These are phyloP conservation scores for Fusarium begoniae DNA, from an alignment of 2,329 filamentous ascomycete genomes.

Conservation along the genomic window DNA sequence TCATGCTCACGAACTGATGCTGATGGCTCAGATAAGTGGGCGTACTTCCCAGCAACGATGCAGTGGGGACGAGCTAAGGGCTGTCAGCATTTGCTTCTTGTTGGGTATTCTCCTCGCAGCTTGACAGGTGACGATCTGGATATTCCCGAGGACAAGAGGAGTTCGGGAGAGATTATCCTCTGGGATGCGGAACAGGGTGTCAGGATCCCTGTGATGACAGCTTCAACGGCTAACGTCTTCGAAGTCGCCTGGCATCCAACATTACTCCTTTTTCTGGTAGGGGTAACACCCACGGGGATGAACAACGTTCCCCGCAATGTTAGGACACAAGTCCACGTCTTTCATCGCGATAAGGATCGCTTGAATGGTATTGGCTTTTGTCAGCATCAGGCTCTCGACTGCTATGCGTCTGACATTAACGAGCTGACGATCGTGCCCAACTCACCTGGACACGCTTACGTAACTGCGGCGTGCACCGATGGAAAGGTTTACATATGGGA, in stretches of 20 bases:
- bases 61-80: conserved; percentile 63
- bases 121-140: conserved; percentile 61
- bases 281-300: conserved; percentile 61
- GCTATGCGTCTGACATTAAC: conserved; percentile 68
- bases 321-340: conserved; percentile 67
- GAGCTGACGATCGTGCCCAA: conserved; percentile 69
- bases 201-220: conserved; percentile 59
- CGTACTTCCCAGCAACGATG: conserved; percentile 70
- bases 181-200: conserved; percentile 61
- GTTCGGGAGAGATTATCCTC: conserved; percentile 67
- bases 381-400: conserved; percentile 66
- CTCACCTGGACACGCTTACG: conserved; percentile 58
- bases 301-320: conserved; percentile 55
- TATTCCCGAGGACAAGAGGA: conserved; percentile 66
- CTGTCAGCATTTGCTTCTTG: conserved; percentile 63
- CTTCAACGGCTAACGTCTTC: conserved; percentile 68
- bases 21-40: conserved; percentile 60
- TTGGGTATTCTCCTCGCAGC: conserved; percentile 71
- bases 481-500: conserved; percentile 72
- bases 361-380: conserved; percentile 45
- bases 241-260: conserved; percentile 71
- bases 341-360: conserved; percentile 47
- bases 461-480: conserved; percentile 70
- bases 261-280: conserved; percentile 62
- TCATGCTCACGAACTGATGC: conserved; percentile 54